Conservation (phyloP, 768 basidiomycete species). For the Podaxis sp. region DNA sequence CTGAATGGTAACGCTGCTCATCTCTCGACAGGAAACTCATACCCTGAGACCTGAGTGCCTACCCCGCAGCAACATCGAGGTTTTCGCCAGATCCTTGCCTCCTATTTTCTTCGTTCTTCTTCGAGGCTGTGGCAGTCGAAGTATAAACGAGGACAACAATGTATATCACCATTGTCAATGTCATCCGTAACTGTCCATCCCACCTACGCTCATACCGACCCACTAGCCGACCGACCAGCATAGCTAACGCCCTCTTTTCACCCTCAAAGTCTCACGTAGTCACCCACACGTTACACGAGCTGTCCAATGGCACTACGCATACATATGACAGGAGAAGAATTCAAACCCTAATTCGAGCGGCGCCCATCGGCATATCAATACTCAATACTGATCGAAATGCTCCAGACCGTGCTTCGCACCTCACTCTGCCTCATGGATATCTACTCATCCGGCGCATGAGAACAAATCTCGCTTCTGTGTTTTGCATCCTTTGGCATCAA, state of each 20-base stretch:
- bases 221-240: not conserved
- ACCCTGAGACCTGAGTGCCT: constrained; percentile 5
- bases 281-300: not conserved
- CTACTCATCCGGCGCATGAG: not conserved
- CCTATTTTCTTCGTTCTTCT: not conserved
- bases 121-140: not conserved
- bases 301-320: not conserved
- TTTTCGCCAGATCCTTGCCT: not conserved
- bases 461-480: not conserved
- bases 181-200: not conserved
- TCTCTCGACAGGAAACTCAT: not conserved
- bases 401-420: not conserved
- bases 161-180: not conserved
- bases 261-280: not conserved
- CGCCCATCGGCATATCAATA: not conserved
- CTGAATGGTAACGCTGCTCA: not conserved
- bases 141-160: not conserved
- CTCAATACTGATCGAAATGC: not conserved
- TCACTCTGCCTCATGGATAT: not conserved
- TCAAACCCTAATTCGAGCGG: not conserved
- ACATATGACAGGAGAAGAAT: not conserved
- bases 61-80: not conserved
- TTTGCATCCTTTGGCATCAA: not conserved
- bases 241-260: not conserved
- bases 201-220: not conserved